phyloP scores from a whole-genome alignment of 1,139 yeast genomes.

The Zhuliangozyma blackwelliae region DNA sequence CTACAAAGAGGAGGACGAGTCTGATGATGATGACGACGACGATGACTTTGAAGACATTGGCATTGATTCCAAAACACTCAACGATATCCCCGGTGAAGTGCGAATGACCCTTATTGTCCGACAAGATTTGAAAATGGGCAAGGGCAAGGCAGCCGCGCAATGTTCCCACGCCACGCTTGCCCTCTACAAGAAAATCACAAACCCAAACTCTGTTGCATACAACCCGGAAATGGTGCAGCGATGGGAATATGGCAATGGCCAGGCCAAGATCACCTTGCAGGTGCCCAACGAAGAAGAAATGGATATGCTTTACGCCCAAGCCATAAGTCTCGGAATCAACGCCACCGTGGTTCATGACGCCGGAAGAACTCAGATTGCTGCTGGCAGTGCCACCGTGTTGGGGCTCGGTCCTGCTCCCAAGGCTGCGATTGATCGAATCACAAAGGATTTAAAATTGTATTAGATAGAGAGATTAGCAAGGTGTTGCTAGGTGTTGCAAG shows the following conservation, averaged over 20 bases:
- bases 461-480: constrained; percentile 20
- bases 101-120: constrained; percentile 87
- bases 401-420: constrained; percentile 99
- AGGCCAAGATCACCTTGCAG: constrained; percentile 91
- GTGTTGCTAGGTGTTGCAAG: not conserved
- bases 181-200: constrained; percentile 67
- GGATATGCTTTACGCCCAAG: constrained; percentile 75
- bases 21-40: constrained; percentile 30
- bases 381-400: constrained; percentile 91
- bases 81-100: constrained; percentile 70
- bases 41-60: constrained; percentile 46
- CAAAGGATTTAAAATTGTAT: constrained; percentile 73
- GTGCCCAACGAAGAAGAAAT: constrained; percentile 71
- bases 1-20: constrained; percentile 7
- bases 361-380: constrained; percentile 92
- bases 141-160: constrained; percentile 97
- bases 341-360: constrained; percentile 88
- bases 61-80: constrained; percentile 54
- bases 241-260: constrained; percentile 80
- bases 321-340: constrained; percentile 74
- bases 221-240: constrained; percentile 59
- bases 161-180: constrained; percentile 97
- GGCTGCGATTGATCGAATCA: constrained; percentile 69
- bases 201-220: constrained; percentile 49
- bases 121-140: constrained; percentile 85